Evolutionary conservation across 208 protist genomes (phyloP), one percentile per base, ranked within the genome.

Genomic region (Crithidia sp.): DNA sequence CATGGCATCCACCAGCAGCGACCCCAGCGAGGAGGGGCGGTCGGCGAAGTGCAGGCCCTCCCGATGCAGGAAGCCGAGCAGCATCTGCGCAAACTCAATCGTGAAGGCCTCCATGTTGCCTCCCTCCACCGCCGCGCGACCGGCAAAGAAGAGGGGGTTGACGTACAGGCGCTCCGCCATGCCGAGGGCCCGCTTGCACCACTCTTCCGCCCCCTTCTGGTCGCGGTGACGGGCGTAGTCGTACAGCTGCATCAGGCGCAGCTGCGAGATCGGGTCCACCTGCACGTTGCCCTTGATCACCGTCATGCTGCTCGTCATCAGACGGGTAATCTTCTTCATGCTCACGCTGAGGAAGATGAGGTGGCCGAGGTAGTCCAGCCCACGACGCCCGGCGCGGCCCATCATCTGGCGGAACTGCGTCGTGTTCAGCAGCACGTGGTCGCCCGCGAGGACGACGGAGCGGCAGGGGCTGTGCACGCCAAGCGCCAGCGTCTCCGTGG

Each of bases 401-500:
- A 94, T 92, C 96, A 99, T 98, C 79, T 99, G 98, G 19, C 96
- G 87, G 76, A 97, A 98, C 64, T 95, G 87, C 45, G 97, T 90
- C 57, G 96, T 83, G 76, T 98, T 97, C 17, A 99, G 89, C 70
- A 97, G 83, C 43, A 96, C 82, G 62, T 91, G 84, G 69, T 98
- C 97, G 69, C 95, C 96, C 16, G 91, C 89, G 47, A 99, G 86
- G 16, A 98, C 94, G 54, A 98, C 96, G 62, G 94, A 97, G 58
- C 92, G 93, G 81, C 95, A 98, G 2, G 98, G 98, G 80, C 97
- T 98, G 87, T 99, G 95, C 63, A 99, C 90, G 68, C 98, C 97
- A 10, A 99, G 83, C n/a, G 97, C 95, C 40, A 99, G 87, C 45
- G 96, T 98, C 68, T 90, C 91, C 8, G 97, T 99, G 36, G 94